phyloP scores from a whole-genome alignment of 805 yeast species.

The Starmerella powellii region DNA sequence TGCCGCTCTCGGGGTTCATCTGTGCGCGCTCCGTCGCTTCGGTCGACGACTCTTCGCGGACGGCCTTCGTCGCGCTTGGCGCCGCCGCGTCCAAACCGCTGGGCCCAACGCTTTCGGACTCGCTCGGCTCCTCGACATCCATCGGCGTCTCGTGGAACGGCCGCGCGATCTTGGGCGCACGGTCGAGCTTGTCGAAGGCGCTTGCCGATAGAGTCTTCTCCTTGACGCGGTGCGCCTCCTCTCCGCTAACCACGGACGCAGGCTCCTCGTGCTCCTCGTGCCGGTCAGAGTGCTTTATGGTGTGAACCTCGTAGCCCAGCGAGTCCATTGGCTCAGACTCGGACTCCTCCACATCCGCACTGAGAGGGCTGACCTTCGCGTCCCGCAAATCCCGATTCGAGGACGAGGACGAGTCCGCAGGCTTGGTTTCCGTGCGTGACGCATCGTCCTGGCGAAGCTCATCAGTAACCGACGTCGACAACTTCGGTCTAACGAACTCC shows the following conservation, averaged over 20 bases:
- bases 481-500: too few relatives aligned
- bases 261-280: not conserved
- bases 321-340: not conserved
- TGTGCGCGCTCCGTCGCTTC: conserved; percentile 6
- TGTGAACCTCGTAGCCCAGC: not conserved
- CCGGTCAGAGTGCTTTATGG: not conserved
- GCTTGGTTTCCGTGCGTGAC: too few relatives aligned
- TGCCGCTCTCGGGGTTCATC: not conserved
- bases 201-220: not conserved
- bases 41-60: not conserved
- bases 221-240: not conserved
- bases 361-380: too few relatives aligned
- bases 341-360: not conserved
- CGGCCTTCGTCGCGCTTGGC: not conserved
- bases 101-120: not conserved
- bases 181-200: not conserved
- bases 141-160: conserved; percentile 4
- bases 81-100: not conserved
- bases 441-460: too few relatives aligned
- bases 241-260: not conserved
- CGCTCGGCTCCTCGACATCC: conserved; percentile 2
- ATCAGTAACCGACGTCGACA: too few relatives aligned
- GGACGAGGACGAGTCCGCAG: too few relatives aligned
- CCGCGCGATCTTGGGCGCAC: not conserved
- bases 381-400: too few relatives aligned